These are phyloP conservation scores for Volvariella surrecta DNA, from an alignment of 1,284 basidiomycete species.

Conservation along the genomic window DNA sequence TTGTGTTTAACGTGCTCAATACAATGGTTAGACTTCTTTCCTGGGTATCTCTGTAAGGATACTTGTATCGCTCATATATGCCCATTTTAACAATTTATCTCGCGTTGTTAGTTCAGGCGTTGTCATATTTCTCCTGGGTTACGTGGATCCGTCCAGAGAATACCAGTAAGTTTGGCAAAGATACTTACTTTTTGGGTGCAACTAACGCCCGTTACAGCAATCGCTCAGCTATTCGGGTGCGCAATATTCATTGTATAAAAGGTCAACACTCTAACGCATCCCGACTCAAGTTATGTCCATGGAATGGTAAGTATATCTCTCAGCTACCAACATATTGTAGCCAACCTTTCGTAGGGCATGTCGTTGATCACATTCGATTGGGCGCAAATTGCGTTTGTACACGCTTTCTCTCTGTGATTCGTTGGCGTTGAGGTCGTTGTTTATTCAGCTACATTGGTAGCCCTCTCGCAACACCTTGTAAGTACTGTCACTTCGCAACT, in stretches of 20 bases:
- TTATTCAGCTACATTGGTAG: conserved; percentile 34
- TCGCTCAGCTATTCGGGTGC: conserved; percentile 33
- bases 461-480: conserved; percentile 46
- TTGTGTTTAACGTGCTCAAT: too few relatives aligned
- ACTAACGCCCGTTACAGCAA: conserved; percentile 14
- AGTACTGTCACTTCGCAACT: conserved; percentile 2
- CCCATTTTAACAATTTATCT: not conserved
- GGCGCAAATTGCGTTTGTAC: conserved; percentile 41
- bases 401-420: not conserved
- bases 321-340: too few relatives aligned
- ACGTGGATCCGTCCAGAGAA: conserved; percentile 30
- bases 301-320: conserved; percentile 39
- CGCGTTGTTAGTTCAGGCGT: conserved; percentile 33
- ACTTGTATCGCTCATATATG: not conserved
- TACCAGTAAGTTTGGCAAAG: conserved; percentile 20
- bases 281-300: conserved; percentile 21
- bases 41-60: conserved; percentile 53
- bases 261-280: not conserved
- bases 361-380: conserved; percentile 45
- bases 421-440: conserved; percentile 3
- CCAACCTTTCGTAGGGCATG: conserved; percentile 25
- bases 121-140: conserved; percentile 59
- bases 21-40: conserved; percentile 38
- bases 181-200: not conserved
- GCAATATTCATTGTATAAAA: conserved; percentile 13